These are phyloP conservation scores for Thymus quinquecostatus DNA, from an alignment of 257 asterid species.

Conservation along the genomic window DNA sequence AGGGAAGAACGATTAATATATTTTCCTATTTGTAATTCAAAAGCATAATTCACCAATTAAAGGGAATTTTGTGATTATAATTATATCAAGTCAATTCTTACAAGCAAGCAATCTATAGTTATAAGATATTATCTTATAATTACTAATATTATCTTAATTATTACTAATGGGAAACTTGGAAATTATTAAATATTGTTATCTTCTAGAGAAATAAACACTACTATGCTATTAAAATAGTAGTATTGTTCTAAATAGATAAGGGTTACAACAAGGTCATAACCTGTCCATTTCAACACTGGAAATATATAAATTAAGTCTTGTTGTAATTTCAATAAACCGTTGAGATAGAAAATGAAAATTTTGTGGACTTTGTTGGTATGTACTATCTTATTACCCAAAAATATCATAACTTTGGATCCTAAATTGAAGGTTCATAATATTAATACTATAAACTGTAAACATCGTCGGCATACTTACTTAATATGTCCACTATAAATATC, in stretches of 20 bases:
- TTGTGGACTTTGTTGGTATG: slow-evolving; percentile 33
- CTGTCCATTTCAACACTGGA: slow-evolving; percentile 32
- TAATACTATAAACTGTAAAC: too few species aligned
- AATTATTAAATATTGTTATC: neutral
- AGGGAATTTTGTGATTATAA: slow-evolving; percentile 24
- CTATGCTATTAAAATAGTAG: neutral
- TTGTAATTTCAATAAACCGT: slow-evolving; percentile 22
- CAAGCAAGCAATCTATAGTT: too few species aligned
- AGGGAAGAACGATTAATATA: neutral
- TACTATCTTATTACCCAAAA: neutral
- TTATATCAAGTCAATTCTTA: too few species aligned
- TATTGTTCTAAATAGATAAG: slow-evolving; percentile 31
- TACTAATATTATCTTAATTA: too few species aligned
- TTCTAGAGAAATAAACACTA: slow-evolving; percentile 14
- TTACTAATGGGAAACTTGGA: neutral
- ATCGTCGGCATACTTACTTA: too few species aligned
- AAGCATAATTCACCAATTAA: slow-evolving; percentile 16
- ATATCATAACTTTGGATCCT: neutral
- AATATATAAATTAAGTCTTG: slow-evolving; percentile 13
- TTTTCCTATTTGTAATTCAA: neutral
- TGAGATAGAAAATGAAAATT: slow-evolving; percentile 28
- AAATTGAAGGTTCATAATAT: neutral
- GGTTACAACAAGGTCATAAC: slow-evolving; percentile 19
- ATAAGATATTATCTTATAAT: too few species aligned
- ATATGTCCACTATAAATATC: too few species aligned